A percentile compares a stretch with the other conserved stretches of the same genome.
These are phyloP conservation scores for Eimeria falciformis DNA, from an alignment of 169 alveolate species.

Conservation along the genomic window DNA sequence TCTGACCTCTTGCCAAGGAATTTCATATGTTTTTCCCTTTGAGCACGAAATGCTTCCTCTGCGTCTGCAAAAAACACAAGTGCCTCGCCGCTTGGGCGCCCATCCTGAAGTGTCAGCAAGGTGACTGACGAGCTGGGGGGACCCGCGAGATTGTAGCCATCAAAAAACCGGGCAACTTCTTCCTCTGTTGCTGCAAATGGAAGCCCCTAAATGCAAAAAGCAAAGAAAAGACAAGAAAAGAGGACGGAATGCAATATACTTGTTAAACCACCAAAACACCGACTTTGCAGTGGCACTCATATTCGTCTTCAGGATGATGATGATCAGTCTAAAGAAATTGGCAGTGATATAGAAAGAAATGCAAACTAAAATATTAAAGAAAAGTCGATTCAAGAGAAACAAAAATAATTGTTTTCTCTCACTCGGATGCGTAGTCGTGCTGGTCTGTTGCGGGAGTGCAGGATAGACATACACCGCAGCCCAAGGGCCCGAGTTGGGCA, in stretches of 20 bases:
- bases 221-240: too few relatives aligned
- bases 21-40: constrained; percentile 6
- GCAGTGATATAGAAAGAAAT: background rate
- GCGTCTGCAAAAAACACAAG: constrained; percentile 14
- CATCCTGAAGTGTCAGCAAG: background rate
- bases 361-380: background rate
- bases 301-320: too few relatives aligned
- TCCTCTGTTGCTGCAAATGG: constrained; percentile 8
- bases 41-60: constrained; percentile 11
- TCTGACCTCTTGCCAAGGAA: constrained; percentile 2
- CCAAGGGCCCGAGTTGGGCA: too few relatives aligned
- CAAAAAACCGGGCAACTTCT: background rate
- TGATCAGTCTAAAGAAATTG: too few relatives aligned
- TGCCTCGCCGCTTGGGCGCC: background rate
- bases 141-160: background rate
- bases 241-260: too few relatives aligned
- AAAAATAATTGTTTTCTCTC: background rate
- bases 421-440: constrained; percentile 17
- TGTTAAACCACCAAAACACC: too few relatives aligned
- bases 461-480: constrained; percentile 25
- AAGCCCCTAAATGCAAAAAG: background rate
- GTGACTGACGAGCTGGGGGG: background rate
- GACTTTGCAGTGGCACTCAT: too few relatives aligned
- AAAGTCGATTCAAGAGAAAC: background rate
- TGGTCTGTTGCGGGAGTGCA: constrained; percentile 30